Conservation (phyloP, 768 basidiomycete genomes). For the Leccinum incarnatum region DNA sequence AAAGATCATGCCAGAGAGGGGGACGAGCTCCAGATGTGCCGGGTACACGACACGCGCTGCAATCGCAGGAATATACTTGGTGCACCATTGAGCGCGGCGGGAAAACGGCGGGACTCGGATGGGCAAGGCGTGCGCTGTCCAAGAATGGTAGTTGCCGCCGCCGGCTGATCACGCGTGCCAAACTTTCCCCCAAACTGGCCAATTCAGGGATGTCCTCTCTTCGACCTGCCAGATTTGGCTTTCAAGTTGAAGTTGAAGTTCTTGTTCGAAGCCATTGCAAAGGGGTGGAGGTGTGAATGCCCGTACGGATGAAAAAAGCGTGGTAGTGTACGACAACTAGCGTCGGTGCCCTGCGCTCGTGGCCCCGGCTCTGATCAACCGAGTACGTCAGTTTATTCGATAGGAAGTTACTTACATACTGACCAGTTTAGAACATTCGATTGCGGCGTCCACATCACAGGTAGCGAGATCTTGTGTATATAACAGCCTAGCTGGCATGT, state of each 20-base stretch:
- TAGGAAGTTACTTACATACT: not conserved
- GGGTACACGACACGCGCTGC: too few species aligned
- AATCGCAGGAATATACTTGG: too few species aligned
- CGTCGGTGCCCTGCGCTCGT: not conserved
- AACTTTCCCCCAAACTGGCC: too few species aligned
- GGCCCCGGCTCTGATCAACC: constrained; percentile 11
- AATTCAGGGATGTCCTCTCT: not conserved
- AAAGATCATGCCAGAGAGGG: too few species aligned
- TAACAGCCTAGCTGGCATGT: too few species aligned
- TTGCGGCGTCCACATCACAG: not conserved
- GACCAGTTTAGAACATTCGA: not conserved
- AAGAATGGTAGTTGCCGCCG: too few species aligned
- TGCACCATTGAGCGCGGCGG: too few species aligned
- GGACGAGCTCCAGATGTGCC: too few species aligned
- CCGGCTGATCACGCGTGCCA: too few species aligned
- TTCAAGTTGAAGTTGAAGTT: not conserved
- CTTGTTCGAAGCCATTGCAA: constrained; percentile 10
- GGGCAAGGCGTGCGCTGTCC: too few species aligned
- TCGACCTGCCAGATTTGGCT: not conserved
- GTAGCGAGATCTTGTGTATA: too few species aligned
- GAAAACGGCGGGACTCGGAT: too few species aligned
- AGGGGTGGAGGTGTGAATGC: not conserved
- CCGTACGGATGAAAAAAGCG: not conserved
- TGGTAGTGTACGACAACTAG: not conserved
- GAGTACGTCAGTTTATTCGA: constrained; percentile 17